Base-by-base conservation (phyloP, 768 basidiomycete species). In the Lactifluus piperatus region DNA sequence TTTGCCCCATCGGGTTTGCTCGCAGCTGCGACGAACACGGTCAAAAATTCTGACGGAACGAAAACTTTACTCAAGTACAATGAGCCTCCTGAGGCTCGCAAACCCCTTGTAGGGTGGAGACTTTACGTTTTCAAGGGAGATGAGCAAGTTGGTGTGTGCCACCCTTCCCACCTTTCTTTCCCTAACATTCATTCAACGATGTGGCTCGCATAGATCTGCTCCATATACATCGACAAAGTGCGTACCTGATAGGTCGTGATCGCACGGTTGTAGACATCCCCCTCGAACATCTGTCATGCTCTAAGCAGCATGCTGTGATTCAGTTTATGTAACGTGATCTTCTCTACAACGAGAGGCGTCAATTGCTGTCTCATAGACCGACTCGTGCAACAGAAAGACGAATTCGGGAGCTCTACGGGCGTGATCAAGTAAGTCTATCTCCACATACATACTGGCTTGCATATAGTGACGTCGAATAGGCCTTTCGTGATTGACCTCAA, bases 401-500 rank as follows among this genome's bases (percentile, higher is more conserved):
- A 97, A 70, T 89, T 84, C 59, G 95, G 94, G 2, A 79, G 76
- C 47, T 74, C 80, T 8, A 94, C 90, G 69, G 77, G 81, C n/a
- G 73, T 79, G 5, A 81, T 91, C 46, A 99, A 98, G 95, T 95
- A 49, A 45, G 90, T 79, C 10, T 8, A 26, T 39, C 11, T 9
- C 14, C 14, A 34, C 13, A n/a, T 55, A 18, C 36, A 46, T 36
- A 50, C 43, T n/a, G n/a, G n/a, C 22, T 16, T 37, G 11, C 10
- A n/a, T 24, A 29, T 50, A 48, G 39, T 26, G 46, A 54, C 44
- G 59, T 36, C n/a, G 16, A 13, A 24, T 64, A 98, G 94, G 68
- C 94, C 97, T 1, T 99, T 94, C 71, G 82, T 99, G 51, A 97
- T 99, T 60, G 97, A 99, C 73, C 82, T 99, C 9, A 94, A 99